A percentile compares a stretch with the other conserved stretches of the same genome.
Evolutionary conservation across 1,284 basidiomycete genomes (phyloP).

Genomic region (Ustilago loliicola): DNA sequence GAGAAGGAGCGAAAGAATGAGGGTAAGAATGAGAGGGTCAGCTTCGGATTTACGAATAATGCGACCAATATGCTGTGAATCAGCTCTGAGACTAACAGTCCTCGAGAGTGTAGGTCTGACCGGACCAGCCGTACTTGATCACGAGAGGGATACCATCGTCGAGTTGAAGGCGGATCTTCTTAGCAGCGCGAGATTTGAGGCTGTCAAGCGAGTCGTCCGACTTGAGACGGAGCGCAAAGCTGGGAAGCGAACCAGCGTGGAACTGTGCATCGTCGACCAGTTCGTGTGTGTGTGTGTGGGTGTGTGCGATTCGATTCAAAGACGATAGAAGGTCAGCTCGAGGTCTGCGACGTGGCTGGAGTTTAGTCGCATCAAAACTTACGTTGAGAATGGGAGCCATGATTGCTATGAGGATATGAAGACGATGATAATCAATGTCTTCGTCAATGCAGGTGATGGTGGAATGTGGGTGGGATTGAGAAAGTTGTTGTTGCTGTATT

Average conservation of each 20-base stretch:
- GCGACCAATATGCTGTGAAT: neutral
- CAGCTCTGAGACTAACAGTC: slow-evolving; percentile 51
- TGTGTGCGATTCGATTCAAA: neutral
- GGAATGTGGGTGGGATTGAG: neutral
- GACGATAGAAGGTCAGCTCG: slow-evolving; percentile 7
- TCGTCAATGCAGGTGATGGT: slow-evolving; percentile 11
- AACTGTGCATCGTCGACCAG: slow-evolving; percentile 33
- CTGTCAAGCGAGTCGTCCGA: slow-evolving; percentile 61
- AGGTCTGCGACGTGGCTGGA: neutral
- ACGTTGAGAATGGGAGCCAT: slow-evolving; percentile 68
- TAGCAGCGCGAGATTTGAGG: slow-evolving; percentile 59
- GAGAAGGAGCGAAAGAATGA: too few relatives aligned
- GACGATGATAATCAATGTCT: slow-evolving; percentile 1
- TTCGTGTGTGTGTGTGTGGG: neutral
- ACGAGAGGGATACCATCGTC: slow-evolving; percentile 64
- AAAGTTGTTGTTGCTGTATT: neutral
- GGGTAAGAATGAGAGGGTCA: slow-evolving; percentile 5
- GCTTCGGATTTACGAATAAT: neutral
- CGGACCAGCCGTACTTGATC: slow-evolving; percentile 65
- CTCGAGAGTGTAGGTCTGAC: slow-evolving; percentile 64
- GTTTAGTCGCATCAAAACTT: slow-evolving; percentile 17
- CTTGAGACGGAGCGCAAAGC: slow-evolving; percentile 66
- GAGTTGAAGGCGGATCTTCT: slow-evolving; percentile 64
- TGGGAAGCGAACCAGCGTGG: slow-evolving; percentile 66
- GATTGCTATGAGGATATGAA: slow-evolving; percentile 13